Evolutionary conservation across 805 yeast genomes (phyloP).

Genomic region (Candida ficus): DNA sequence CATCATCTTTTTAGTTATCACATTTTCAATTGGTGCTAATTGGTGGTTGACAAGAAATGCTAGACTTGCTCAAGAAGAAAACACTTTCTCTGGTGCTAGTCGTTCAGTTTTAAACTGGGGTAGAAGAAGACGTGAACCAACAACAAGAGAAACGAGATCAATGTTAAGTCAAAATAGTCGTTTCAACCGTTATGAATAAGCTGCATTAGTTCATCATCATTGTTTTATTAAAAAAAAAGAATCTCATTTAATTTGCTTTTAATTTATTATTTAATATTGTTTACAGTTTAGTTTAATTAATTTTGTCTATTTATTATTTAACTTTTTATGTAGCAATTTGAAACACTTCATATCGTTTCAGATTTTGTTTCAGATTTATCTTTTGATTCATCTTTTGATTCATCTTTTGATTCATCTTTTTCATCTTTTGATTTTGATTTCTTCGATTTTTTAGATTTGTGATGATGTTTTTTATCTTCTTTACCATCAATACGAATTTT

Average conservation of each 20-base stretch:
- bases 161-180: conserved; percentile 23
- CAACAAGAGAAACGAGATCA: conserved; percentile 23
- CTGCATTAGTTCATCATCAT: too few relatives aligned
- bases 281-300: background rate
- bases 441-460: background rate
- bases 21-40: conserved; percentile 36
- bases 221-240: background rate
- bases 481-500: conserved; percentile 18
- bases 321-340: too few relatives aligned
- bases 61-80: conserved; percentile 24
- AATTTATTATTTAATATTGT: background rate
- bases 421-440: background rate
- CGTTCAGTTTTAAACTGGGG: conserved; percentile 29
- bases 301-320: background rate
- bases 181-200: conserved; percentile 21
- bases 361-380: too few relatives aligned
- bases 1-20: conserved; percentile 35
- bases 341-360: too few relatives aligned
- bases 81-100: conserved; percentile 16
- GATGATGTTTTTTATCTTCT: conserved; percentile 4
- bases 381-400: background rate
- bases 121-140: conserved; percentile 12
- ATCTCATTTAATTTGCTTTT: background rate
- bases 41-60: conserved; percentile 34
- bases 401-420: background rate